phyloP scores from a whole-genome alignment of 306 rosid genomes.

The Delonix regia region DNA sequence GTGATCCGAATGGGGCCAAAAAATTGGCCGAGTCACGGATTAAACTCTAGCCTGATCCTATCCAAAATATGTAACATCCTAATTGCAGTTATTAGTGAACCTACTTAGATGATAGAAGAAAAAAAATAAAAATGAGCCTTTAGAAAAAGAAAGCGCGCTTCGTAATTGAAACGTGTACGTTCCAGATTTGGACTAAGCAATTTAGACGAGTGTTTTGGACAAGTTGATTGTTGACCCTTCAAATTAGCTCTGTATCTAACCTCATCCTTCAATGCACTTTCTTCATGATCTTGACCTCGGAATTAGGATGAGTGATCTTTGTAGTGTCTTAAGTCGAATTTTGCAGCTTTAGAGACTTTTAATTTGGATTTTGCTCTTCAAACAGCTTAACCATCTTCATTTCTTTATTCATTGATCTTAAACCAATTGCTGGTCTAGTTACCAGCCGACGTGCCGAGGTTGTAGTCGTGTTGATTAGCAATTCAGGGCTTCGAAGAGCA shows the following conservation, averaged over 20 bases:
- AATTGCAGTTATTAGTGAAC: too few species aligned
- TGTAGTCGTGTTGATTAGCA: constrained; percentile 25
- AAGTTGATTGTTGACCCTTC: constrained; percentile 28
- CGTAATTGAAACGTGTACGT: constrained; percentile 45
- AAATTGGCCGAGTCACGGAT: too few species aligned
- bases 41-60: too few species aligned
- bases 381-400: neutral
- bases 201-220: constrained; percentile 18
- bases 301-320: neutral
- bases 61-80: too few species aligned
- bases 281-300: neutral
- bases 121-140: too few species aligned
- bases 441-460: neutral
- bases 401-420: neutral
- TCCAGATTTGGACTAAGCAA: constrained; percentile 6
- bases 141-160: too few species aligned
- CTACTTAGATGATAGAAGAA: too few species aligned
- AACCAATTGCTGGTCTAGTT: neutral
- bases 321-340: neutral
- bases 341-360: neutral
- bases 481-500: constrained; percentile 81
- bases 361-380: neutral
- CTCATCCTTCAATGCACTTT: neutral
- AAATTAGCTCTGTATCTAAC: neutral
- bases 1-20: too few species aligned